A percentile compares a stretch with the other conserved stretches of the same genome.
Evolutionary conservation across 179 eudicot genomes (phyloP).

Genomic region (Vitellaria paradoxa): DNA sequence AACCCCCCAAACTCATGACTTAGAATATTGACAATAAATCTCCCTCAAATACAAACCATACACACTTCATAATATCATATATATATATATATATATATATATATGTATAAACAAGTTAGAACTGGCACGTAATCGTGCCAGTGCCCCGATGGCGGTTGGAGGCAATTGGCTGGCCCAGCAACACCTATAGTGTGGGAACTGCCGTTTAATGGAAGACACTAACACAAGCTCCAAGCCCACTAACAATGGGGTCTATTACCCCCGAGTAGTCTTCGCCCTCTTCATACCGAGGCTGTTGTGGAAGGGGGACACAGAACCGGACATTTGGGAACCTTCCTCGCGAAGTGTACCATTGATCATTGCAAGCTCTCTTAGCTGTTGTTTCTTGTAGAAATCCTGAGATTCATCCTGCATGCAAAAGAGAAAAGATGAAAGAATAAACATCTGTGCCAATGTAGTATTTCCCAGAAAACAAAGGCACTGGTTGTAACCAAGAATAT

Average conservation of each 20-base stretch:
- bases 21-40: constrained; percentile 18
- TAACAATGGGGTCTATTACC: constrained; percentile 28
- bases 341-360: constrained; percentile 92
- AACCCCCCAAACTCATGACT: not conserved
- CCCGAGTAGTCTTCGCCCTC: constrained; percentile 87
- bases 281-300: constrained; percentile 95
- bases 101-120: constrained; percentile 28
- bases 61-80: constrained; percentile 25
- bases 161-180: constrained; percentile 40
- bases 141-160: constrained; percentile 62
- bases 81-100: not conserved
- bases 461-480: not conserved
- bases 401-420: constrained; percentile 66
- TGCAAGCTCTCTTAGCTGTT: constrained; percentile 91
- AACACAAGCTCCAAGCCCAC: constrained; percentile 26
- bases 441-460: too few species aligned
- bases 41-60: constrained; percentile 15
- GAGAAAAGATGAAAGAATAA: not conserved
- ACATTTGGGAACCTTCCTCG: constrained; percentile 83
- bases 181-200: constrained; percentile 26
- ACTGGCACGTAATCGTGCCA: constrained; percentile 37
- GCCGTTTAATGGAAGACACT: constrained; percentile 14
- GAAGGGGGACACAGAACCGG: constrained; percentile 94
- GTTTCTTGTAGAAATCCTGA: constrained; percentile 94
- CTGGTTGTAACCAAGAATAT: not conserved